Evolutionary conservation across 176 grass and related monocot genomes (phyloP), one percentile per base, ranked within the genome.

Genomic region (Musa acuminata): DNA sequence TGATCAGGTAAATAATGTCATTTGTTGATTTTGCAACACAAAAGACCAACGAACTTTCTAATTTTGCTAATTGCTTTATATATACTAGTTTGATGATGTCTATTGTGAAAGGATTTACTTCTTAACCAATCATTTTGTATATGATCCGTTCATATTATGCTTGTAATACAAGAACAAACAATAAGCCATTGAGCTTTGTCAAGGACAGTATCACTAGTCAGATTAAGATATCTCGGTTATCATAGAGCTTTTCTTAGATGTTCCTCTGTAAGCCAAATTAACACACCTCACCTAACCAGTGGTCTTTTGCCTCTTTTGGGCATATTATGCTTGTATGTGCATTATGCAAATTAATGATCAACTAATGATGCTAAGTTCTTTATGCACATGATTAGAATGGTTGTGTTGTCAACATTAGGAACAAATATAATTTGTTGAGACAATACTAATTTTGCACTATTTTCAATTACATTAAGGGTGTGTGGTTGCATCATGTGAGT

Each of bases 1-100:
- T 85, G 94, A 98, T 85, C 35, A 78, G 94, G 94, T 98, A 91
- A 82, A 70, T 3, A 59, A 80, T 77, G 51, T 64, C 21, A 52
- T 88, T 74, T 26, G 49, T 50, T 20, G 11, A 48, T 67, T 67
- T 67, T 48, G 65, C 22, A 16, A 43, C 65, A 14, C 25, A 35
- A 67, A 16, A 16, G 25, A 2, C 1, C 14, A 35, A 11, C 13
- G 0, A 3, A 24, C 19, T 16, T 20, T 2, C 16, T 51, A 70
- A 70, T 70, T 70, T 29, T 67, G 64, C 24, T 51, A 11, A 2
- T 70, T 70, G 16, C 9, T 70, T 70, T 17, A 21, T 43, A 4
- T 21, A 65, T 3, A 65, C n/a, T 43, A 43, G 35, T 43, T 43
- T 43, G 35, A 43, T 43, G 35, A 43, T 43, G 35, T 43, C 3